Conservation (phyloP, 306 rosid species). For the Rosa multiflora region DNA sequence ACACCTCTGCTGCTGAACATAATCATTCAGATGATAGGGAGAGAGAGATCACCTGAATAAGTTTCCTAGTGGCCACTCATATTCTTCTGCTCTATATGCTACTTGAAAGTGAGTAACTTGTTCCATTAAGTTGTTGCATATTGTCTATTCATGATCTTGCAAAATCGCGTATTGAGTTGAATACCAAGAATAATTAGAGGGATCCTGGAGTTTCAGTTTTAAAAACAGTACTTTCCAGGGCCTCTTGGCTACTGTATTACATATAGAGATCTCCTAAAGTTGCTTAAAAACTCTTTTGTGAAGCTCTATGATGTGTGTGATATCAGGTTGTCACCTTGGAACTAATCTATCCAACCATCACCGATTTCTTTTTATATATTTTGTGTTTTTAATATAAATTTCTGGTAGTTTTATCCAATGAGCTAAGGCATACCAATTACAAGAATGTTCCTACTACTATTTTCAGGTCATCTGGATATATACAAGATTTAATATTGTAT, state of each 20-base stretch:
- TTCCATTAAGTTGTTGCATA: conserved; percentile 23
- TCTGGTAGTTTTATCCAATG: too few relatives aligned
- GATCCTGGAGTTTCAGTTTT: neutral
- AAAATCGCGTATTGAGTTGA: neutral
- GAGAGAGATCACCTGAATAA: conserved; percentile 22
- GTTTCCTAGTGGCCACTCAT: conserved; percentile 20
- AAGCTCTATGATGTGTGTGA: too few relatives aligned
- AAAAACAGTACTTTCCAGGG: neutral
- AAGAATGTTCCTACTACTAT: too few relatives aligned
- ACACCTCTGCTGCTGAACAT: conserved; percentile 16
- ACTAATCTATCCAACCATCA: too few relatives aligned
- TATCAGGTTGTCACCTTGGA: too few relatives aligned
- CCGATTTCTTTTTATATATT: too few relatives aligned
- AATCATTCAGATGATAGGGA: conserved; percentile 22
- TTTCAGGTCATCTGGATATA: too few relatives aligned
- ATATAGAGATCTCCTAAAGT: neutral
- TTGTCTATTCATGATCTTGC: neutral
- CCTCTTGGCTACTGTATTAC: neutral
- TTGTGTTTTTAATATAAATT: too few relatives aligned
- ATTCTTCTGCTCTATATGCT: conserved; percentile 42
- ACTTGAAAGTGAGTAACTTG: conserved; percentile 63
- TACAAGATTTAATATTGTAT: too few relatives aligned
- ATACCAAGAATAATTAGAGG: neutral
- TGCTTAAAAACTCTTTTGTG: too few relatives aligned
- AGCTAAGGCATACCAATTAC: too few relatives aligned